Evolutionary conservation across 2,329 filamentous ascomycete genomes (phyloP).

Genomic region (Blastomyces parvus): DNA sequence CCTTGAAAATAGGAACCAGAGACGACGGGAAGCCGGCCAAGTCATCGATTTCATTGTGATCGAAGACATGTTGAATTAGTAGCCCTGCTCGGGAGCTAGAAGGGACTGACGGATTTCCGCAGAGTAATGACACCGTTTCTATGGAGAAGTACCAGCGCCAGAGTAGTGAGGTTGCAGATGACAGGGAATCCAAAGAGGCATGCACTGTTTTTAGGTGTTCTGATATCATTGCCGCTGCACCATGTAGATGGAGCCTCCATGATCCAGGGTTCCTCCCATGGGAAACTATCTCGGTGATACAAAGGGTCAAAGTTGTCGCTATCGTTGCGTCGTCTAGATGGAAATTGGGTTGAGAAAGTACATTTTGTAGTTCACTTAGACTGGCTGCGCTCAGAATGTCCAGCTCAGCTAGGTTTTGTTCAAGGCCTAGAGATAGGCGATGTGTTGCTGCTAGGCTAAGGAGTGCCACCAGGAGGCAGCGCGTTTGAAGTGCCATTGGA

Average conservation of each 20-base stretch:
- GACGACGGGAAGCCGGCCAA: slow-evolving; percentile 16
- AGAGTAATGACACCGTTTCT: slow-evolving; percentile 14
- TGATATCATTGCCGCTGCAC: slow-evolving; percentile 15
- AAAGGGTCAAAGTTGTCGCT: slow-evolving; percentile 16
- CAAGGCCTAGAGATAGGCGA: slow-evolving; percentile 28
- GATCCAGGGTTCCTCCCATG: slow-evolving; percentile 15
- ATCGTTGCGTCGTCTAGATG: slow-evolving; percentile 14
- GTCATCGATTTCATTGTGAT: slow-evolving; percentile 15
- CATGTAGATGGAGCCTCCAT: slow-evolving; percentile 17
- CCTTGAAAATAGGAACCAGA: slow-evolving; percentile 14
- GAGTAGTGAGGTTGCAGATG: slow-evolving; percentile 12
- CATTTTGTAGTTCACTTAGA: slow-evolving; percentile 12
- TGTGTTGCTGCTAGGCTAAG: slow-evolving; percentile 19
- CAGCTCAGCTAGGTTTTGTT: slow-evolving; percentile 24
- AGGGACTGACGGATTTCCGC: slow-evolving; percentile 14
- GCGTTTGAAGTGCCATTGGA: slow-evolving; percentile 18
- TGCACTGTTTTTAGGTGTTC: slow-evolving; percentile 13
- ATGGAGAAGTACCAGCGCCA: slow-evolving; percentile 19
- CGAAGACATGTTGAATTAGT: slow-evolving; percentile 12
- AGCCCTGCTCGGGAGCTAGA: slow-evolving; percentile 10
- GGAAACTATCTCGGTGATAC: slow-evolving; percentile 15
- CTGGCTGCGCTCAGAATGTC: slow-evolving; percentile 11
- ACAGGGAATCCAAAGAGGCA: slow-evolving; percentile 3
- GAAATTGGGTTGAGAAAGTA: slow-evolving; percentile 9
- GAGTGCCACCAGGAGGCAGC: slow-evolving; percentile 16